A percentile compares a stretch with the other conserved stretches of the same genome.
These are phyloP conservation scores for Brassica juncea DNA, from an alignment of 345 rosid species.

Conservation along the genomic window DNA sequence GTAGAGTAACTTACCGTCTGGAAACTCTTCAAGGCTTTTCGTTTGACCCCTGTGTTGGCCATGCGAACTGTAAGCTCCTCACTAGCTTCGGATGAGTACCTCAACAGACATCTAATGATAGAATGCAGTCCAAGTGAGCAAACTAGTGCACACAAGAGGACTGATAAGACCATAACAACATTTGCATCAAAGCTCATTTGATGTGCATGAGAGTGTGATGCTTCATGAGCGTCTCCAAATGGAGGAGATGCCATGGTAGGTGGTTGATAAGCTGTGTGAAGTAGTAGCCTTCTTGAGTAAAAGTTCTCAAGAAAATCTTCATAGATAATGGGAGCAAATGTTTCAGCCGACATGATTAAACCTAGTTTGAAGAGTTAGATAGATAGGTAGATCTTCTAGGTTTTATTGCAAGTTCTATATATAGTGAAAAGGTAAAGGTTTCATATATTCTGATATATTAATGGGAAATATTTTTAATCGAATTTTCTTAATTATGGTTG, in stretches of 20 bases:
- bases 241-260: slow-evolving; percentile 44
- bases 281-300: slow-evolving; percentile 38
- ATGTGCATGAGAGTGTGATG: slow-evolving; percentile 40
- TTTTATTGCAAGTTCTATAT: slow-evolving; percentile 32
- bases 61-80: slow-evolving; percentile 41
- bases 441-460: slow-evolving; percentile 4
- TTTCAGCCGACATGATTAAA: slow-evolving; percentile 32
- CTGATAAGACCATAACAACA: slow-evolving; percentile 75
- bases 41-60: slow-evolving; percentile 77
- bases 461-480: slow-evolving; percentile 11
- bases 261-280: slow-evolving; percentile 28
- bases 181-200: slow-evolving; percentile 66
- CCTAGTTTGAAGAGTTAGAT: slow-evolving; percentile 33
- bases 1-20: slow-evolving; percentile 59
- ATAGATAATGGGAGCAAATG: slow-evolving; percentile 9
- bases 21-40: slow-evolving; percentile 69
- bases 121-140: slow-evolving; percentile 80
- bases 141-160: slow-evolving; percentile 78
- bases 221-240: slow-evolving; percentile 33
- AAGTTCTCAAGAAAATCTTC: slow-evolving; percentile 27
- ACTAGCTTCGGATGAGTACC: slow-evolving; percentile 49
- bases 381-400: slow-evolving; percentile 27
- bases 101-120: slow-evolving; percentile 66
- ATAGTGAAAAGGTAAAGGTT: slow-evolving; percentile 38
- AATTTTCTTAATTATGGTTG: slow-evolving; percentile 35